These are phyloP conservation scores for Schrenkiella parvula DNA, from an alignment of 345 rosid species.

Conservation along the genomic window DNA sequence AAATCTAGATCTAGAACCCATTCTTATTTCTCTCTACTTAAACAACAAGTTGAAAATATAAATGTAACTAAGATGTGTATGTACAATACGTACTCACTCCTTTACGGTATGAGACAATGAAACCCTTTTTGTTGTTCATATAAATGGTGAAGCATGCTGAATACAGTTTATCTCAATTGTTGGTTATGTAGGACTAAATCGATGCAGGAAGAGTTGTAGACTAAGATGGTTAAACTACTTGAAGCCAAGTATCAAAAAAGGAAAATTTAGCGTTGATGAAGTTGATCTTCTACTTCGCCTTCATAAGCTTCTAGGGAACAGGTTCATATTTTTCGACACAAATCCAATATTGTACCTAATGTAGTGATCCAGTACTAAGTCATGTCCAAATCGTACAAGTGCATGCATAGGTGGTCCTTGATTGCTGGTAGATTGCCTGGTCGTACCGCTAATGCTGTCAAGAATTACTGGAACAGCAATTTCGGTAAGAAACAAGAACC, in stretches of 20 bases:
- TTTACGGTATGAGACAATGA: too few species aligned
- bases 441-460: conserved; percentile 47
- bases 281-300: conserved; percentile 52
- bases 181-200: conserved; percentile 44
- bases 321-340: conserved; percentile 7
- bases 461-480: conserved; percentile 51
- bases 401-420: conserved; percentile 39
- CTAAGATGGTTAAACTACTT: conserved; percentile 60
- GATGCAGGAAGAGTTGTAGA: conserved; percentile 61
- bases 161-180: background rate
- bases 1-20: too few species aligned
- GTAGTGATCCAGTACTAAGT: background rate
- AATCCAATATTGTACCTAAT: background rate
- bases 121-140: too few species aligned
- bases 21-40: too few species aligned
- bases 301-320: conserved; percentile 55
- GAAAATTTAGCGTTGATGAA: conserved; percentile 45
- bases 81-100: too few species aligned
- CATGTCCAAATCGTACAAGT: background rate
- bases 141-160: too few species aligned
- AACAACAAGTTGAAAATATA: too few species aligned
- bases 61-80: too few species aligned
- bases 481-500: conserved; percentile 35
- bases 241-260: conserved; percentile 48
- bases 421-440: conserved; percentile 53